Evolutionary conservation across 2,329 filamentous ascomycete genomes (phyloP).

Genomic region (Hymenoscyphus occultus): DNA sequence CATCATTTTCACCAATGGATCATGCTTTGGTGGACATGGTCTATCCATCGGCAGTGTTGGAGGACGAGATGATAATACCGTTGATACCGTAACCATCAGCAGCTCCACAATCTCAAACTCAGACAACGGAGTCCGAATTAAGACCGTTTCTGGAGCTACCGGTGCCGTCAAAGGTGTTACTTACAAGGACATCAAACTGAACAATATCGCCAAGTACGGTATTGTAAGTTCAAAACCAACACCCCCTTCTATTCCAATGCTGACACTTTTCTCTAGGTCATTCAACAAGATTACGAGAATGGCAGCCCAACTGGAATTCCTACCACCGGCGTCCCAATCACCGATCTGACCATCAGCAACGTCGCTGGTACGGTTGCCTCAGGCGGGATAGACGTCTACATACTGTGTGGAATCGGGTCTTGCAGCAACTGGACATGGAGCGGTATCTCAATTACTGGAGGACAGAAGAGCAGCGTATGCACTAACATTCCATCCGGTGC

Average conservation of each 20-base stretch:
- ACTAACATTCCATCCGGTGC: conserved; percentile 38
- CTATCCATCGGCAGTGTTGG: conserved; percentile 57
- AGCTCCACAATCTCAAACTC: conserved; percentile 15
- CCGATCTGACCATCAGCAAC: conserved; percentile 43
- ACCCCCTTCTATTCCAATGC: neutral
- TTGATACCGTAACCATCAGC: conserved; percentile 10
- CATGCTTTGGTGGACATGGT: conserved; percentile 37
- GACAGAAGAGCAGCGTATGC: conserved; percentile 43
- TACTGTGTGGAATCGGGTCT: conserved; percentile 50
- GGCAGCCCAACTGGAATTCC: conserved; percentile 39
- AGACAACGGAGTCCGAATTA: conserved; percentile 49
- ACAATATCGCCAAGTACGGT: conserved; percentile 46
- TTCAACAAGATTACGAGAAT: conserved; percentile 56
- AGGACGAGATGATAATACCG: conserved; percentile 38
- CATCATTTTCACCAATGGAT: conserved; percentile 23
- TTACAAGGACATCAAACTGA: conserved; percentile 50
- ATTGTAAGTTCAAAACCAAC: conserved; percentile 19
- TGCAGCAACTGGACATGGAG: conserved; percentile 51
- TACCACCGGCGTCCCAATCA: conserved; percentile 49
- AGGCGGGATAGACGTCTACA: conserved; percentile 43
- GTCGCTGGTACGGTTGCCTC: conserved; percentile 44
- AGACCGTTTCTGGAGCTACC: conserved; percentile 50
- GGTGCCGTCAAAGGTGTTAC: conserved; percentile 51
- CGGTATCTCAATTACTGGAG: conserved; percentile 48
- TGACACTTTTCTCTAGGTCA: conserved; percentile 35